These are phyloP conservation scores for Poa annua DNA, from an alignment of 176 grass and related monocot genomes.

Conservation along the genomic window DNA sequence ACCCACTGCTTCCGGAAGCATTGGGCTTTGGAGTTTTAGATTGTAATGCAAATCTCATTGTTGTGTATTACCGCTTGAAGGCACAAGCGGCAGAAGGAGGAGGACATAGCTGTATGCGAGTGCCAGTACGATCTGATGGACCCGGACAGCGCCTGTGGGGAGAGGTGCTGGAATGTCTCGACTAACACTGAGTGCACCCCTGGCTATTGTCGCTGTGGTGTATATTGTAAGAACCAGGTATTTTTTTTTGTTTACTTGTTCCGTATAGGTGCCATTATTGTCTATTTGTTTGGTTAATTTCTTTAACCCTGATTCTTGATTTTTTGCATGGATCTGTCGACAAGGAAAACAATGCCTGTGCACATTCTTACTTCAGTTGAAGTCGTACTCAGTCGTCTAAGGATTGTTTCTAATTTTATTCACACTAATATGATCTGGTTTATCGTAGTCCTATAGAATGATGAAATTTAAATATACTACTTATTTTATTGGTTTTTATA, in stretches of 20 bases:
- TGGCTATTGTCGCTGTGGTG: slow-evolving; percentile 85
- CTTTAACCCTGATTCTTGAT: neutral
- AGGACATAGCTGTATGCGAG: slow-evolving; percentile 89
- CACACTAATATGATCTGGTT: neutral
- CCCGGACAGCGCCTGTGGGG: slow-evolving; percentile 78
- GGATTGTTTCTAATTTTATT: neutral
- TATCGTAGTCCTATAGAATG: neutral
- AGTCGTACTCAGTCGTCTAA: neutral
- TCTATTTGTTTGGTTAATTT: slow-evolving; percentile 20
- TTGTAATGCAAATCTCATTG: neutral
- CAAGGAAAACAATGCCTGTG: neutral
- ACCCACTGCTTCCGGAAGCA: neutral
- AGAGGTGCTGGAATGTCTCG: slow-evolving; percentile 82
- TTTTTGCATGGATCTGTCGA: neutral
- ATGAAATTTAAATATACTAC: neutral
- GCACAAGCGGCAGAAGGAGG: slow-evolving; percentile 84
- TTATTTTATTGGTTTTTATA: neutral
- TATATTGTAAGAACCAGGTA: slow-evolving; percentile 91
- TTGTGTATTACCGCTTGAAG: slow-evolving; percentile 52
- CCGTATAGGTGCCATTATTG: neutral
- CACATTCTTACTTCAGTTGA: neutral
- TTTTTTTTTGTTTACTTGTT: slow-evolving; percentile 17
- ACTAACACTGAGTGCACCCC: slow-evolving; percentile 96
- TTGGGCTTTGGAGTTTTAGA: neutral
- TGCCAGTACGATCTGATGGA: slow-evolving; percentile 77